phyloP scores from a whole-genome alignment of 2,329 filamentous ascomycete species.

The Dryadomyces quercivorus region DNA sequence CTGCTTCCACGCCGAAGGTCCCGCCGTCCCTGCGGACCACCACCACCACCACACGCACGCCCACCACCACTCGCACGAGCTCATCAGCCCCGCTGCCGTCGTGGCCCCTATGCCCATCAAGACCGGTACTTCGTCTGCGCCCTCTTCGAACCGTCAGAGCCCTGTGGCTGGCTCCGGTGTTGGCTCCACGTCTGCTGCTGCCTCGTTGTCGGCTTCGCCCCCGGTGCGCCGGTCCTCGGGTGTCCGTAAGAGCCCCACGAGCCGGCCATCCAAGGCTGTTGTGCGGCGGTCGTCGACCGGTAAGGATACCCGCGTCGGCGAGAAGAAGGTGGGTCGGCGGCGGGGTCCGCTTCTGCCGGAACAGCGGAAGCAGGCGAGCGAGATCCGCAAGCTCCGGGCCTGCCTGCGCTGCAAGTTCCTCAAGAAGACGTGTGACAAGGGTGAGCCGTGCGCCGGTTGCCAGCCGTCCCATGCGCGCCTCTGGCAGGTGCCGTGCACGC shows the following conservation, averaged over 20 bases:
- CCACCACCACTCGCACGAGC: slow-evolving; percentile 36
- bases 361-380: slow-evolving; percentile 90
- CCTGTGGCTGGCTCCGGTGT: slow-evolving; percentile 49
- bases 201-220: slow-evolving; percentile 43
- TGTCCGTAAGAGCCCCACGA: slow-evolving; percentile 63
- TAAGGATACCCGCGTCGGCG: slow-evolving; percentile 62
- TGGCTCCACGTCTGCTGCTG: slow-evolving; percentile 16
- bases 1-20: slow-evolving; percentile 45
- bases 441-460: slow-evolving; percentile 89
- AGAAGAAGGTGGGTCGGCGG: slow-evolving; percentile 89
- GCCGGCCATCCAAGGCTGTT: slow-evolving; percentile 74
- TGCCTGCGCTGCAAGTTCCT: slow-evolving; percentile 96
- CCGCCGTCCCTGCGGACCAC: slow-evolving; percentile 13
- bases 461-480: slow-evolving; percentile 89
- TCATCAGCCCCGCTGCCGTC: slow-evolving; percentile 55
- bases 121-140: slow-evolving; percentile 21
- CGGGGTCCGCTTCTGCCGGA: slow-evolving; percentile 84
- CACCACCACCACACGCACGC: slow-evolving; percentile 26
- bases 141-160: slow-evolving; percentile 40
- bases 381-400: slow-evolving; percentile 88
- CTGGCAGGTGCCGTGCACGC: slow-evolving; percentile 96
- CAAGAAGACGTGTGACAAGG: slow-evolving; percentile 98
- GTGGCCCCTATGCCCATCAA: slow-evolving; percentile 61
- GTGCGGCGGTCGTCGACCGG: slow-evolving; percentile 65
- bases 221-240: slow-evolving; percentile 54